phyloP scores from a whole-genome alignment of 164 flowering plant genomes.

The Vitis rupestris region DNA sequence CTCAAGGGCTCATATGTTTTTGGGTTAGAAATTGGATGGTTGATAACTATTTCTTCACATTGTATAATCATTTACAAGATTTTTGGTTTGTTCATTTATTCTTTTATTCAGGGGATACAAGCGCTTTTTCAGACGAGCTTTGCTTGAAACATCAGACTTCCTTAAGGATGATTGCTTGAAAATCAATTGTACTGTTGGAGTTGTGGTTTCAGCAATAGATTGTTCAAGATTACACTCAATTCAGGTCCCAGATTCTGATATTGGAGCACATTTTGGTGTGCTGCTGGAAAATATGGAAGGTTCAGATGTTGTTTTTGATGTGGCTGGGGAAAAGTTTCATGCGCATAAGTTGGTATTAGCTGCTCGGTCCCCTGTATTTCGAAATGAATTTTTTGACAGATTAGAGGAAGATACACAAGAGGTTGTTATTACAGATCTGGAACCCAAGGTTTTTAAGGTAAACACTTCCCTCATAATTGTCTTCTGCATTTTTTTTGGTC shows the following conservation, averaged over 20 bases:
- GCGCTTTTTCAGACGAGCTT: constrained; percentile 75
- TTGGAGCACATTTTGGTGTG: constrained; percentile 73
- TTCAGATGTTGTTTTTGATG: constrained; percentile 73
- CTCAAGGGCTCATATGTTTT: too few relatives aligned
- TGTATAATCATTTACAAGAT: background rate
- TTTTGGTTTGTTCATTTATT: background rate
- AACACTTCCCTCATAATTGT: background rate
- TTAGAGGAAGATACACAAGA: constrained; percentile 42
- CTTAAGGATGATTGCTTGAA: constrained; percentile 82
- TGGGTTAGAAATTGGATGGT: too few relatives aligned
- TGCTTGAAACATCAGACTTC: constrained; percentile 81
- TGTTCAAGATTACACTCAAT: constrained; percentile 52
- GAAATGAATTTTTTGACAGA: constrained; percentile 46
- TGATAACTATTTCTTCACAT: background rate
- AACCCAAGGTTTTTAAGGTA: constrained; percentile 91
- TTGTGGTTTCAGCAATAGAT: constrained; percentile 71
- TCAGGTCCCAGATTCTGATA: constrained; percentile 71
- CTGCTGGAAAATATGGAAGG: constrained; percentile 76
- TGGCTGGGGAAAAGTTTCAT: constrained; percentile 64
- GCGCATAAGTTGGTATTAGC: constrained; percentile 92
- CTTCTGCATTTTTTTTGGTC: background rate
- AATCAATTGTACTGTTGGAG: constrained; percentile 83
- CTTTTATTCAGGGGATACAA: constrained; percentile 74
- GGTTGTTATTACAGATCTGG: constrained; percentile 54
- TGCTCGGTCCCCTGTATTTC: constrained; percentile 77